phyloP scores from a whole-genome alignment of 441 rosid genomes.

The Adansonia madagascariensis region DNA sequence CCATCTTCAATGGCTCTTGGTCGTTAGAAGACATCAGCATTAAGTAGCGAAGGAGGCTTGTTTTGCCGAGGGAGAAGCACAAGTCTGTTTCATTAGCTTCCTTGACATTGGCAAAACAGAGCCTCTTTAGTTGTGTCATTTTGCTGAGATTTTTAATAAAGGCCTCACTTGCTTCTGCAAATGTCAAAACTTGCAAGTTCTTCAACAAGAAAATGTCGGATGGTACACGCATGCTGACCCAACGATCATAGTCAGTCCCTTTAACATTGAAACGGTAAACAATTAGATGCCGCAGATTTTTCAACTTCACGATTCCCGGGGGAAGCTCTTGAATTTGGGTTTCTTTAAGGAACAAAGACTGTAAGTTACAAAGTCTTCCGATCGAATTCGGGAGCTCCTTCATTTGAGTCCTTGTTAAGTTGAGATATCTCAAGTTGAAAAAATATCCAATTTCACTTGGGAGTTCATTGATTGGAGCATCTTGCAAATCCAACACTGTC shows the following conservation, averaged over 20 bases:
- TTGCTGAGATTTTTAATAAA: constrained; percentile 24
- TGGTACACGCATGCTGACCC: constrained; percentile 30
- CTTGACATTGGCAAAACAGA: constrained; percentile 38
- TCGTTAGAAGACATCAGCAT: not conserved
- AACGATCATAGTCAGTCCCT: constrained; percentile 17
- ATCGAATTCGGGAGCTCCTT: constrained; percentile 40
- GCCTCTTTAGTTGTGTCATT: constrained; percentile 42
- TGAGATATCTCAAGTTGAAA: constrained; percentile 42
- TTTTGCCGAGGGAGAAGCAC: constrained; percentile 25
- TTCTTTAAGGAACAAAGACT: constrained; percentile 31
- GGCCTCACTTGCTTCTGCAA: constrained; percentile 28
- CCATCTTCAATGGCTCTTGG: not conserved
- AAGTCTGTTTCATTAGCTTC: constrained; percentile 36
- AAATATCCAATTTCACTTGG: constrained; percentile 32
- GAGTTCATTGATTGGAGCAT: constrained; percentile 25
- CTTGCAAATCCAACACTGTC: constrained; percentile 39
- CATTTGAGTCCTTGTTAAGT: constrained; percentile 36
- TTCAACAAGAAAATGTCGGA: constrained; percentile 29
- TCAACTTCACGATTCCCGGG: constrained; percentile 15
- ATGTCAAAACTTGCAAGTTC: constrained; percentile 41
- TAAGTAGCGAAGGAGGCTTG: not conserved
- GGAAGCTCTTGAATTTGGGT: constrained; percentile 31
- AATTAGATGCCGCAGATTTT: constrained; percentile 32
- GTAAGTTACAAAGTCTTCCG: constrained; percentile 34
- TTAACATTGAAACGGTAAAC: not conserved